Evolutionary conservation across 331 rosid species (phyloP), one percentile per base, ranked within the genome.

Genomic region (Rosa hybrid): DNA sequence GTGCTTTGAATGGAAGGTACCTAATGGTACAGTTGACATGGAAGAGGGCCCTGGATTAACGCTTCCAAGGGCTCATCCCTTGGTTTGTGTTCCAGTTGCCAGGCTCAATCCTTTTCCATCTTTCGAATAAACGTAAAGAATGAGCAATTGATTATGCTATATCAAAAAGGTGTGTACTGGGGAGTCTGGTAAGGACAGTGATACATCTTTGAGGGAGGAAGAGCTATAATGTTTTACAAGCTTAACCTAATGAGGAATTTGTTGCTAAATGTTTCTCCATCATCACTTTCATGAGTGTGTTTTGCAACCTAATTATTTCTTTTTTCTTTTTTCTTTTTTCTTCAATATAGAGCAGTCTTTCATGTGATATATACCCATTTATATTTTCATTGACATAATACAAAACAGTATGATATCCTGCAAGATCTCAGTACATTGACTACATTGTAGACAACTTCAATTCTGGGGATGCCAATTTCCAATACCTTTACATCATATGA

Each of bases 1-100:
- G 23, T 91, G 91, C 63, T 92, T 91, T 83, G 89, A 92, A 13
- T 93, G 90, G 92, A 87, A 82, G 70, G 83, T 89, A 23, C 25
- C 21, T 71, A 71, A 2, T 71, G 50, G 39, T 2, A 81, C 1
- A 23, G 88, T 87, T 86, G 82, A 80, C 57, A 91, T 91, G 94
- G 86, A 90, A 86, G 94, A 87, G 80, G 94, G 89, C 21, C 86
- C 81, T 14, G 90, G 94, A 7, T 4, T 91, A 30, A 91, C 97
- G 10, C 96, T 90, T 73, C 85, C 89, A 20, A 93, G 86, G 81
- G 92, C 90, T 30, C 82, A 76, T 69, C 92, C 98, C 6, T 76
- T 93, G 34, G 25, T 86, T 14, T 88, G 90, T 86, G 81, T 90
- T 8, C 94, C 89, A 0, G 25, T 83, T 12, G 84, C 90, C 56